A percentile compares a stretch with the other conserved stretches of the same genome.
Evolutionary conservation across 345 rosid species (phyloP).

Genomic region (Acer yangbiense): DNA sequence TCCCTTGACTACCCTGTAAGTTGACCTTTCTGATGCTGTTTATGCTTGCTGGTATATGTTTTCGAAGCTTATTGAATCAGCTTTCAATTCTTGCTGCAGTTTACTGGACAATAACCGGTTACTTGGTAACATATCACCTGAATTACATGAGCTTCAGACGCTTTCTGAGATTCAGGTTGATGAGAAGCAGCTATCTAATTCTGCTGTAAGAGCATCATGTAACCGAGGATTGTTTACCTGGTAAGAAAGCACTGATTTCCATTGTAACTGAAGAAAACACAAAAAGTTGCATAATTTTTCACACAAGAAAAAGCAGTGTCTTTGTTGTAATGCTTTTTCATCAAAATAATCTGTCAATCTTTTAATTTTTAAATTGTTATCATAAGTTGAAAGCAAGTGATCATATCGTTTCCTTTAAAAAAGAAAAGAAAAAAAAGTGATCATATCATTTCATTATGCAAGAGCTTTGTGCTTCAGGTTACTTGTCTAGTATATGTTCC

Average conservation of each 20-base stretch:
- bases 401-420: background rate
- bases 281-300: no score
- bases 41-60: background rate
- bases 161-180: constrained; percentile 48
- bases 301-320: background rate
- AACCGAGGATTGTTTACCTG: constrained; percentile 16
- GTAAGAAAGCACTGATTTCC: constrained; percentile 25
- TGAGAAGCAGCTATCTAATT: constrained; percentile 32
- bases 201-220: constrained; percentile 26
- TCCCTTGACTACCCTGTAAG: constrained; percentile 53
- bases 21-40: constrained; percentile 9
- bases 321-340: background rate
- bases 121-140: constrained; percentile 42
- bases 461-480: background rate
- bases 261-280: no score
- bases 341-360: background rate
- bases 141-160: constrained; percentile 36
- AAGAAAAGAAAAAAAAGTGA: no score
- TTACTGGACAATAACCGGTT: constrained; percentile 54
- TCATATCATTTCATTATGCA: background rate
- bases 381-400: constrained; percentile 1
- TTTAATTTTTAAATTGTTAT: background rate
- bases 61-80: constrained; percentile 14
- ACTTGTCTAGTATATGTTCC: background rate
- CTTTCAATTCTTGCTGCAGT: constrained; percentile 32